These are phyloP conservation scores for Erysiphe pulchra DNA, from an alignment of 2,329 filamentous ascomycete genomes.

Conservation along the genomic window DNA sequence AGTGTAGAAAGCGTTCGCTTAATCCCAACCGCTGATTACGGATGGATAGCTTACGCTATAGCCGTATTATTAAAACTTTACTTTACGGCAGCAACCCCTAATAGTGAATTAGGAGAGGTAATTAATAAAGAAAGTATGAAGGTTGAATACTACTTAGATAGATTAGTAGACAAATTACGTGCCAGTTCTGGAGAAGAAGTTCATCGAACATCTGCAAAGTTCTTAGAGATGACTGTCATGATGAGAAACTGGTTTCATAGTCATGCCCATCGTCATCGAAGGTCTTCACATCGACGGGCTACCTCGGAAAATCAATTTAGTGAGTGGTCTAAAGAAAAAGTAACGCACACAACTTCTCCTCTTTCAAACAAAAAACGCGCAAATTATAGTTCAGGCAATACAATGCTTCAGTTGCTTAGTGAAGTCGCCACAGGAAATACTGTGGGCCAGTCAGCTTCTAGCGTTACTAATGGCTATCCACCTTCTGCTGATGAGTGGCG, in stretches of 20 bases:
- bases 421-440: slow-evolving; percentile 17
- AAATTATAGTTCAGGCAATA: slow-evolving; percentile 12
- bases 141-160: slow-evolving; percentile 38
- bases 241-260: slow-evolving; percentile 32
- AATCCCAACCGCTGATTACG: slow-evolving; percentile 23
- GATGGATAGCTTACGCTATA: slow-evolving; percentile 28
- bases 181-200: slow-evolving; percentile 34
- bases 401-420: slow-evolving; percentile 16
- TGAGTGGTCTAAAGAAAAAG: background rate
- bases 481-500: slow-evolving; percentile 5
- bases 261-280: background rate
- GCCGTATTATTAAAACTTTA: slow-evolving; percentile 34
- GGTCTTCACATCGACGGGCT: slow-evolving; percentile 1
- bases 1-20: slow-evolving; percentile 21
- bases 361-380: slow-evolving; percentile 1
- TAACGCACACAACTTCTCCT: slow-evolving; percentile 1
- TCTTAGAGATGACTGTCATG: slow-evolving; percentile 44
- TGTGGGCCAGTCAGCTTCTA: slow-evolving; percentile 7
- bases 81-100: slow-evolving; percentile 31
- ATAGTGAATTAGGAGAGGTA: slow-evolving; percentile 41
- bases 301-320: background rate
- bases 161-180: slow-evolving; percentile 41
- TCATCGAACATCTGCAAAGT: slow-evolving; percentile 41
- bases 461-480: slow-evolving; percentile 6
- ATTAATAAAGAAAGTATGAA: slow-evolving; percentile 43